A percentile compares a stretch with the other conserved stretches of the same genome.
phyloP scores from a whole-genome alignment of 225 moss, liverwort and hornwort species.

The Physcomitrellopsis africana region DNA sequence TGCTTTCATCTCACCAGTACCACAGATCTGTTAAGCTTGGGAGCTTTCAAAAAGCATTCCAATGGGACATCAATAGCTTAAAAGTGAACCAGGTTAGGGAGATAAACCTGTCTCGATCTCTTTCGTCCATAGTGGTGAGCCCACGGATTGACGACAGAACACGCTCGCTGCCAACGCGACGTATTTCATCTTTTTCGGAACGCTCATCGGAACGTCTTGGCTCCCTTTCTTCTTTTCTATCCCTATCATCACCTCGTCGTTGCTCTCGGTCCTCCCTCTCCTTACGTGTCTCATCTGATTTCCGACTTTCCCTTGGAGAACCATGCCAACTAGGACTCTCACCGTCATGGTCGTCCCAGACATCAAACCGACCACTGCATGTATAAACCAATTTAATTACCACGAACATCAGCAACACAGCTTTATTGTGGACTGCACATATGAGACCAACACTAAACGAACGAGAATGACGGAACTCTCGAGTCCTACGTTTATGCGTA shows the following conservation, averaged over 20 bases:
- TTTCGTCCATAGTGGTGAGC: constrained; percentile 20
- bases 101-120: constrained; percentile 29
- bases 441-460: background rate
- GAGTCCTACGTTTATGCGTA: background rate
- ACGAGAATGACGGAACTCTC: background rate
- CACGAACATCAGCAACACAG: constrained; percentile 6
- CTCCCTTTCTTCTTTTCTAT: constrained; percentile 32
- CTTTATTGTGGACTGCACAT: background rate
- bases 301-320: constrained; percentile 31
- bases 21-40: background rate
- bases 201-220: constrained; percentile 30
- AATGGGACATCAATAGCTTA: background rate
- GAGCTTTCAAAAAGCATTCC: too few relatives aligned
- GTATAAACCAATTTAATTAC: background rate
- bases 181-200: constrained; percentile 33
- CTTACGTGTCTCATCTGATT: constrained; percentile 39
- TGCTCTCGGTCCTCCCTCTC: constrained; percentile 38
- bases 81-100: too few relatives aligned
- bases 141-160: constrained; percentile 22
- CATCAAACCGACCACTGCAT: constrained; percentile 54
- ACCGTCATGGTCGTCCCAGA: constrained; percentile 43
- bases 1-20: background rate
- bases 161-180: constrained; percentile 30
- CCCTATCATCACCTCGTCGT: constrained; percentile 23
- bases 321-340: constrained; percentile 45